Base-by-base conservation (phyloP, 2,329 filamentous ascomycete genomes). In the Pseudogymnoascus sp. region DNA sequence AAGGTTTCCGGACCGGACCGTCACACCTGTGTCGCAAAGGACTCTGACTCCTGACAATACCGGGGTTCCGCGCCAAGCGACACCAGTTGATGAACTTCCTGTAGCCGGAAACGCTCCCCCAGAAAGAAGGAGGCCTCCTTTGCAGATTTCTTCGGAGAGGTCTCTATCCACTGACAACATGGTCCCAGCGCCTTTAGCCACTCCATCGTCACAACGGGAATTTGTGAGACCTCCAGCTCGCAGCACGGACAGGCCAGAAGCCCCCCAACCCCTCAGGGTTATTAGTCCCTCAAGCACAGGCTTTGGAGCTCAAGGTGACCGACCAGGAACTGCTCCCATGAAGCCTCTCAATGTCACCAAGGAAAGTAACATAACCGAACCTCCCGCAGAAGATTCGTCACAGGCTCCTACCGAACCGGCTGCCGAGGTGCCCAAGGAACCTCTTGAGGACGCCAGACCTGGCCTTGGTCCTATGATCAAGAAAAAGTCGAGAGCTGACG, bases 381-480 rank as follows among this genome's bases (percentile, higher is more conserved):
- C n/a, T 4, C 47, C 47, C 29, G 14, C 11, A 12, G 51, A 57
- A 57, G 29, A 57, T 10, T 34, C 51, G 29, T 21, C 51, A 12
- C 51, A 36, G 11, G 29, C 5, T 16, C 51, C 29, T 34, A 14
- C 29, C 3, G 29, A 36, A 5, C 6, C 51, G 51, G 16, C 51
- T 57, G 8, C 5, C n/a, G 51, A 57, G 16, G 29, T 36, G 29
- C 51, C 51, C 10, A 57, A 34, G 11, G 51, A 57, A 10, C 51
- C 51, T 57, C 8, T 57, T 4, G 51, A 34, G 29, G 51, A 57
- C 11, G 26, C n/a, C 10, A 57, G 51, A 34, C 51, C 51, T 11
- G 51, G 51, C 10, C 51, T 57, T 57, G 91, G 91, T 0, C 91
- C 92, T 1, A 96, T 96, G 93, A 88, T 97, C 70, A 93, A 91